These are phyloP conservation scores for Botrytis medusae DNA, from an alignment of 2,329 filamentous ascomycete genomes.

Conservation along the genomic window DNA sequence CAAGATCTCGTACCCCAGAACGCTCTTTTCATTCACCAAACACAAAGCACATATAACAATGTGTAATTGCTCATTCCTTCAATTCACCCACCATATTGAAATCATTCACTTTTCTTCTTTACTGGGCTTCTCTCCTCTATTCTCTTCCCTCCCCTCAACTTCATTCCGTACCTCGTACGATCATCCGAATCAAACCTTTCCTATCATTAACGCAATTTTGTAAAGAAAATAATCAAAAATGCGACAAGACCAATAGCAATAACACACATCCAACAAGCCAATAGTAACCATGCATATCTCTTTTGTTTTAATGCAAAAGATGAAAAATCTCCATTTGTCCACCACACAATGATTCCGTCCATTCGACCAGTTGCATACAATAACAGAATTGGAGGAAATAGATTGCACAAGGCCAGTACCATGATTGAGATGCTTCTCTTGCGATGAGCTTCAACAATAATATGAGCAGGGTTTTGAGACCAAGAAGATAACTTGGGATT, in stretches of 20 bases:
- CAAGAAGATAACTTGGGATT: constrained; percentile 28
- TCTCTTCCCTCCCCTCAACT: not conserved
- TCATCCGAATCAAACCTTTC: not conserved
- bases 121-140: not conserved
- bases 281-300: constrained; percentile 28
- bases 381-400: constrained; percentile 36
- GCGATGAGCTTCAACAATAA: constrained; percentile 22
- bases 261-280: constrained; percentile 27
- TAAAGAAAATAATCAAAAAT: constrained; percentile 27
- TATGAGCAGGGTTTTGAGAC: constrained; percentile 26
- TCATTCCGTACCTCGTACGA: not conserved
- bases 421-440: constrained; percentile 31
- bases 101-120: not conserved
- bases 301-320: constrained; percentile 34
- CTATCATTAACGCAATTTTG: not conserved
- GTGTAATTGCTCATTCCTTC: not conserved
- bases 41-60: not conserved
- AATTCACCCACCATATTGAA: not conserved
- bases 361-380: constrained; percentile 33
- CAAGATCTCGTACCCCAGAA: not conserved
- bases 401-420: constrained; percentile 31
- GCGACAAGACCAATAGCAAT: constrained; percentile 29
- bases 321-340: constrained; percentile 31
- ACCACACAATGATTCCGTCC: constrained; percentile 34
- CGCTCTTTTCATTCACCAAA: not conserved